Evolutionary conservation across 2,329 filamentous ascomycete species (phyloP), one percentile per base, ranked within the genome.

Genomic region (Sordariomycetes sp.): DNA sequence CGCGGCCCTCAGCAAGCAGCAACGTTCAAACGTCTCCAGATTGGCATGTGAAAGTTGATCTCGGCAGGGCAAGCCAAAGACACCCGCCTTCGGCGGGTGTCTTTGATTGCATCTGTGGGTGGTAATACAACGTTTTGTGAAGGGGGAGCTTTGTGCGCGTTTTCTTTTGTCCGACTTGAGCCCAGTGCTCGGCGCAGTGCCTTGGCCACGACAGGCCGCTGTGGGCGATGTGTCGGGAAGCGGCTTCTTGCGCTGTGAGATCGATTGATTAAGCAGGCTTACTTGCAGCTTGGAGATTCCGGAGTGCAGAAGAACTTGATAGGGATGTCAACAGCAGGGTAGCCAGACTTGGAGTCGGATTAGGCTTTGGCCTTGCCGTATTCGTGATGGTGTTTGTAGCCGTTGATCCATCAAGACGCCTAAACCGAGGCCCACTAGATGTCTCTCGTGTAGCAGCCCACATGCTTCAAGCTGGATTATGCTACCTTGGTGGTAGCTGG

Each of bases 1-100:
- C 20, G 22, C 22, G 46, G 46, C 8, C 20, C 5, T 50, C 46
- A 22, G 11, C 22, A 24, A 22, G 11, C 18, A 43, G 40, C 40
- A 7, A 46, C 16, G 40, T 7, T 7, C 24, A 34, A 43, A 20
- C 18, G 28, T n/a, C n/a, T 25, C 18, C 54, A 12, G 32, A 48
- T 28, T 48, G 54, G 25, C 54, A 55, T 48, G 54, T 55, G 54
- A 55, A 55, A 55, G 24, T 28, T 12, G 35, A 55, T 35, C 37
- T 48, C 25, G 32, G 53, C 40, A 40, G 53, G 22, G 6, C 46
- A 3, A 22, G 12, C n/a, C 11, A 11, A n/a, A 20, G 4, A n/a
- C 3, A 22, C 22, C 14, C 14, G 18, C 16, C 37, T 12, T 40
- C 40, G 7, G 14, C 18, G 16, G 16, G 16, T 46, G 16, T 46